phyloP scores from a whole-genome alignment of 805 yeast species.

The Saturnispora kantuleensis region DNA sequence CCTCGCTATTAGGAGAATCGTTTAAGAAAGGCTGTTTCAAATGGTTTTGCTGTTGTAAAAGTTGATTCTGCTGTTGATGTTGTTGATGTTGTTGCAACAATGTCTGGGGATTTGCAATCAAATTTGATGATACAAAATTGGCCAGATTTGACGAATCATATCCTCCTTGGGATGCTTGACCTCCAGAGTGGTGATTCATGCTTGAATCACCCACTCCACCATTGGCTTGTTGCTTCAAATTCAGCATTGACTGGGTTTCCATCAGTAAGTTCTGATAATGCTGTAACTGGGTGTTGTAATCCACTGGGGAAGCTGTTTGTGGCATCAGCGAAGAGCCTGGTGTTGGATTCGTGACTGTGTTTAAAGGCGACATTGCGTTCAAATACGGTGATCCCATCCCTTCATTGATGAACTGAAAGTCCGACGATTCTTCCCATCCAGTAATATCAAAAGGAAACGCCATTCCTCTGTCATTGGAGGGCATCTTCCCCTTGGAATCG shows the following conservation, averaged over 20 bases:
- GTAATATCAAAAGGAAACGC: slow-evolving; percentile 19
- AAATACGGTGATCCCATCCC: slow-evolving; percentile 11
- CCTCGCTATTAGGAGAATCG: not conserved
- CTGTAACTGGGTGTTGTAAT: slow-evolving; percentile 25
- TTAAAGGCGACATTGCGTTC: slow-evolving; percentile 20
- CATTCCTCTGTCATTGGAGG: not conserved
- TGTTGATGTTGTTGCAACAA: slow-evolving; percentile 9
- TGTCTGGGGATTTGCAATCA: slow-evolving; percentile 2
- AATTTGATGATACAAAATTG: slow-evolving; percentile 2
- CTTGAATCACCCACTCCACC: not conserved
- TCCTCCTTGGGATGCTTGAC: not conserved
- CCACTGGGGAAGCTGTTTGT: slow-evolving; percentile 19
- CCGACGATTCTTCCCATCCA: slow-evolving; percentile 24
- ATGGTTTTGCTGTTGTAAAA: not conserved
- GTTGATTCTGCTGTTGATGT: slow-evolving; percentile 5
- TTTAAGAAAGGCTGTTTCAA: slow-evolving; percentile 1
- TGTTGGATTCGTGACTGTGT: slow-evolving; percentile 7
- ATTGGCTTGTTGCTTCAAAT: slow-evolving; percentile 11
- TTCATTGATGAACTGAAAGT: slow-evolving; percentile 20
- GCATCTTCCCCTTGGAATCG: not conserved
- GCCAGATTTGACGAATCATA: slow-evolving; percentile 1
- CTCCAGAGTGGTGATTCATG: not conserved
- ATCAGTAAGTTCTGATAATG: slow-evolving; percentile 25
- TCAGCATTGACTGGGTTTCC: slow-evolving; percentile 21
- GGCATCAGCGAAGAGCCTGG: not conserved